These are phyloP conservation scores for Protea cynaroides DNA, from an alignment of 164 flowering plant genomes.

Conservation along the genomic window DNA sequence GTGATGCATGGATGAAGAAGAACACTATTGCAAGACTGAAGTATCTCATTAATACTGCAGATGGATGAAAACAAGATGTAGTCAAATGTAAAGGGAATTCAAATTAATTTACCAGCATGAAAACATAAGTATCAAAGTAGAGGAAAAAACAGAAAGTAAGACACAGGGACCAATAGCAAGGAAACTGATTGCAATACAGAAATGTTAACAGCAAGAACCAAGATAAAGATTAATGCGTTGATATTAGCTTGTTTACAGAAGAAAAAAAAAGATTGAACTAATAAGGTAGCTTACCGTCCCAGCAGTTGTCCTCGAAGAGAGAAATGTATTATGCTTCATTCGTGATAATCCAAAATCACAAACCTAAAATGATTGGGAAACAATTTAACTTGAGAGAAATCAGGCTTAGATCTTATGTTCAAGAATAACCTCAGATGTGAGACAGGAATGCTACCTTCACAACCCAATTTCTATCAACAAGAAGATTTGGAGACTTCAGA, in stretches of 20 bases:
- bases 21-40: background rate
- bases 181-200: background rate
- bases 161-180: background rate
- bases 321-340: conserved; percentile 83
- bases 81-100: background rate
- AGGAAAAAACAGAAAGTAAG: no score
- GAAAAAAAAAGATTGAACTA: background rate
- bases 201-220: background rate
- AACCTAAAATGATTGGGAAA: conserved; percentile 41
- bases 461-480: conserved; percentile 96
- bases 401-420: background rate
- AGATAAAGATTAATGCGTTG: background rate
- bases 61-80: background rate
- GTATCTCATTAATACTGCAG: background rate
- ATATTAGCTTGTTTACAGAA: background rate
- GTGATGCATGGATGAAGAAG: background rate
- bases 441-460: conserved; percentile 57
- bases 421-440: background rate
- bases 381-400: background rate
- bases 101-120: background rate
- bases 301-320: conserved; percentile 88
- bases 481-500: conserved; percentile 95
- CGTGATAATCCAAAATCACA: conserved; percentile 94
- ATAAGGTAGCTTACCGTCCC: conserved; percentile 65
- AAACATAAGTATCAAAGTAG: no score